Evolutionary conservation across 179 eudicot species (phyloP).

Genomic region (Beta corolliflora): DNA sequence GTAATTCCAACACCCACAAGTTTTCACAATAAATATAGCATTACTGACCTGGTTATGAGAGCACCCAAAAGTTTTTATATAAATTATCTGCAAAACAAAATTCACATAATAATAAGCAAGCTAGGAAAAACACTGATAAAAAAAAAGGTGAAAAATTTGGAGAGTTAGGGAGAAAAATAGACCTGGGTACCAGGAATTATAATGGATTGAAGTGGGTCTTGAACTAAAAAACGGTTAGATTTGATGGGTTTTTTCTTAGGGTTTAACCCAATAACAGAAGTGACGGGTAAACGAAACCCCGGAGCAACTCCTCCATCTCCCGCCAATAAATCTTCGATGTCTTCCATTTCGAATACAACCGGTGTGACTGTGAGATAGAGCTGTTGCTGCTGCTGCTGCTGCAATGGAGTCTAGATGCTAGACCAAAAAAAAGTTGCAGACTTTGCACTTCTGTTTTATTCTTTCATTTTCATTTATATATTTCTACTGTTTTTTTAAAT

Average conservation of each 20-base stretch:
- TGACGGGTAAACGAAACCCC: slow-evolving; percentile 73
- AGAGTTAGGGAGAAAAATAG: neutral
- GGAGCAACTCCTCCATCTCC: slow-evolving; percentile 72
- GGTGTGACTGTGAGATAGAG: neutral
- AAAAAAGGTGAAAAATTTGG: neutral
- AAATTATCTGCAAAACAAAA: slow-evolving; percentile 61
- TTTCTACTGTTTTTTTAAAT: no score
- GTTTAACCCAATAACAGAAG: slow-evolving; percentile 58
- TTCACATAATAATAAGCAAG: neutral
- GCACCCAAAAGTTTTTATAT: slow-evolving; percentile 91
- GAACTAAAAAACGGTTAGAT: slow-evolving; percentile 32
- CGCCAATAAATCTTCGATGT: slow-evolving; percentile 81
- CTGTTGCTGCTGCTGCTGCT: neutral
- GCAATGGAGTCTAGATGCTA: neutral
- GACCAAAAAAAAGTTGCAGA: neutral
- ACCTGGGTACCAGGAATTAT: slow-evolving; percentile 98
- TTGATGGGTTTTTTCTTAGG: slow-evolving; percentile 50
- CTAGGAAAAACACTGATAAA: neutral
- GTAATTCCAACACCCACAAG: neutral
- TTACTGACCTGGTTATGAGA: slow-evolving; percentile 85
- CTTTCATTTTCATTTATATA: neutral
- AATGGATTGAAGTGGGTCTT: slow-evolving; percentile 52
- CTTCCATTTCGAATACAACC: slow-evolving; percentile 54
- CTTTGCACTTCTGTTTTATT: neutral
- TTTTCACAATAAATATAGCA: neutral